Base-by-base conservation (phyloP, 495 filamentous ascomycete genomes). In the Podospora pseudocomata region DNA sequence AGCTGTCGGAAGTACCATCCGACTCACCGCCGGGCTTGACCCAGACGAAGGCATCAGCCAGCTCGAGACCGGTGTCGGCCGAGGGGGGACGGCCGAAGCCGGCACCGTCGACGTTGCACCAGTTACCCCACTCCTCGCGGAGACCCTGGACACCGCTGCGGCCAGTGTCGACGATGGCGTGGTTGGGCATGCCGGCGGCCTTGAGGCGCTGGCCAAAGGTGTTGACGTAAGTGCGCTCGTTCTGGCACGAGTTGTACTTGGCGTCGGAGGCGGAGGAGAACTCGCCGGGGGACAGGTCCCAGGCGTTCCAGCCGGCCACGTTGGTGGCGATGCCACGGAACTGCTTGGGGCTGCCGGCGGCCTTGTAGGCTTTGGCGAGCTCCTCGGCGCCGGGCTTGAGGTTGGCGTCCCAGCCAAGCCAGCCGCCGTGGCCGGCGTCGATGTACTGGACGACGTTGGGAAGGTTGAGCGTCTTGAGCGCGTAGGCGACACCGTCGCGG, bases 371-470 rank as follows among this genome's bases (percentile, higher is more conserved):
- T 67, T 83, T 74, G 70, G 85, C 90, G 70, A 87, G 90, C 71
- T 91, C 84, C 74, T 87, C 76, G 20, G 91, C 91, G 23, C 89
- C 91, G 63, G 89, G 89, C 69, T 83, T 74, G 70, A 93, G 84
- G 82, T 95, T 94, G 67, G 86, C 90, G 59, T 87, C 80, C 92
- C 92, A 95, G 71, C 92, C 91, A 67, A 93, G 85, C 91, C 91
- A 95, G 71, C 92, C 91, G 65, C 84, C 89, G 82, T 91, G 89
- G 77, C 90, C 91, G 65, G 90, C 91, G 74, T 95, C 92, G 61
- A 95, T 71, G 79, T 95, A 94, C 91, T 92, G 92, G 71, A 89
- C 79, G 67, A 94, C 91, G 79, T 94, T 93, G 70, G 86, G 85
- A 15, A 93, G 83, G 80, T 91, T 89, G 71, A 94, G 83, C 68